phyloP scores from a whole-genome alignment of 805 yeast genomes.

The Groenewaldozyma salmanticensis region DNA sequence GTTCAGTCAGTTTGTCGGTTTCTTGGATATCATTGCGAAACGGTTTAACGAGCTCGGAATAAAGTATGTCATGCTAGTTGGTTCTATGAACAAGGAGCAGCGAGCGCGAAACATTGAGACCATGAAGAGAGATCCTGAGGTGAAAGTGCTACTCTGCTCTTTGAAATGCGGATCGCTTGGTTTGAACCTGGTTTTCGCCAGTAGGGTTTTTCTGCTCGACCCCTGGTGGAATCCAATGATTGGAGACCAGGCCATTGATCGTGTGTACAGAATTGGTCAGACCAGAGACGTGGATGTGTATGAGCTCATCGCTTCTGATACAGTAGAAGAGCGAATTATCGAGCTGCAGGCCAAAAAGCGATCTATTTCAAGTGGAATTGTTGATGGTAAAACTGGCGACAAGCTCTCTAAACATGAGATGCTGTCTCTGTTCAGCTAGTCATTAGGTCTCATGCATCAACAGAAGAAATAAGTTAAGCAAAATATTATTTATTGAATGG shows the following conservation, averaged over 20 bases:
- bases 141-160: slow-evolving; percentile 32
- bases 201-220: slow-evolving; percentile 33
- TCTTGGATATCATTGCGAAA: slow-evolving; percentile 27
- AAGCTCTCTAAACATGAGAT: slow-evolving; percentile 21
- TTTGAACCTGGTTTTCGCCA: slow-evolving; percentile 34
- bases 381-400: slow-evolving; percentile 14
- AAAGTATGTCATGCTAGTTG: slow-evolving; percentile 29
- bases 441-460: no score
- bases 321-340: slow-evolving; percentile 35
- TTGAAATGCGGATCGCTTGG: slow-evolving; percentile 38
- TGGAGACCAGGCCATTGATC: slow-evolving; percentile 42
- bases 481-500: no score
- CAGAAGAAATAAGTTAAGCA: no score
- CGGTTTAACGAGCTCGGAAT: slow-evolving; percentile 26
- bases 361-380: slow-evolving; percentile 25
- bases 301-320: slow-evolving; percentile 30
- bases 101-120: slow-evolving; percentile 26
- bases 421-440: slow-evolving; percentile 17
- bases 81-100: slow-evolving; percentile 24
- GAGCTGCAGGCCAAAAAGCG: slow-evolving; percentile 30
- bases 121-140: slow-evolving; percentile 24
- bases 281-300: slow-evolving; percentile 34
- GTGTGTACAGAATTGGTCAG: slow-evolving; percentile 43
- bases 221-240: slow-evolving; percentile 47
- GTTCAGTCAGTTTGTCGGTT: slow-evolving; percentile 35